Evolutionary conservation across 164 flowering plant species (phyloP).

Genomic region (Vitis rotundifolia): DNA sequence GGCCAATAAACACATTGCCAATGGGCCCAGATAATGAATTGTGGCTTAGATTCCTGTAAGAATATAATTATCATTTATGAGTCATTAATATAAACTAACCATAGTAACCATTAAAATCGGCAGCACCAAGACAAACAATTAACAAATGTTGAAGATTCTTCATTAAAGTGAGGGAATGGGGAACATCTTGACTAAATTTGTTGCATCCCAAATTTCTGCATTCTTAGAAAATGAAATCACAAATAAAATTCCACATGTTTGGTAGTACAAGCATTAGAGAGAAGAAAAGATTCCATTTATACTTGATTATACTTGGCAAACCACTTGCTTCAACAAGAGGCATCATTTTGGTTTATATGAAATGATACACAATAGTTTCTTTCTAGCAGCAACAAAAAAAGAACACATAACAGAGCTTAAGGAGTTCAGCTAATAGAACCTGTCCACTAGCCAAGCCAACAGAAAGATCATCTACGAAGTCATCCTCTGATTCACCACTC

Average conservation of each 20-base stretch:
- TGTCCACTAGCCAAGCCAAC: constrained; percentile 98
- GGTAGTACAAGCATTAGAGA: background rate
- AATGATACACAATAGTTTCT: constrained; percentile 9
- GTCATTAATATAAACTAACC: background rate
- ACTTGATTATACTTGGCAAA: constrained; percentile 97
- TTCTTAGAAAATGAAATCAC: background rate
- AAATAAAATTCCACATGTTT: background rate
- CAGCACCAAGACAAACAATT: constrained; percentile 26
- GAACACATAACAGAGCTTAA: background rate
- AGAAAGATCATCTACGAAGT: constrained; percentile 93
- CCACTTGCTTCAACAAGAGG: constrained; percentile 93
- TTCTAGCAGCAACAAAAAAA: background rate
- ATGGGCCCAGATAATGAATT: constrained; percentile 69
- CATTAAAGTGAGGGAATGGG: constrained; percentile 55
- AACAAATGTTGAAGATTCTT: constrained; percentile 62
- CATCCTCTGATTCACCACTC: constrained; percentile 97
- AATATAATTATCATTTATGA: constrained; percentile 4
- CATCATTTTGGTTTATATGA: constrained; percentile 80
- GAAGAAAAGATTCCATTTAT: background rate
- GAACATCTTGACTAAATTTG: constrained; percentile 52
- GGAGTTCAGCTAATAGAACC: constrained; percentile 32
- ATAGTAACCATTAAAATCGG: background rate
- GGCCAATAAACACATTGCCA: constrained; percentile 66
- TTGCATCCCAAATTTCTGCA: constrained; percentile 75
- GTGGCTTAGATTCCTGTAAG: constrained; percentile 73